A percentile compares a stretch with the other conserved stretches of the same genome.
These are phyloP conservation scores for Boletus fagicola DNA, from an alignment of 768 basidiomycete genomes.

Conservation along the genomic window DNA sequence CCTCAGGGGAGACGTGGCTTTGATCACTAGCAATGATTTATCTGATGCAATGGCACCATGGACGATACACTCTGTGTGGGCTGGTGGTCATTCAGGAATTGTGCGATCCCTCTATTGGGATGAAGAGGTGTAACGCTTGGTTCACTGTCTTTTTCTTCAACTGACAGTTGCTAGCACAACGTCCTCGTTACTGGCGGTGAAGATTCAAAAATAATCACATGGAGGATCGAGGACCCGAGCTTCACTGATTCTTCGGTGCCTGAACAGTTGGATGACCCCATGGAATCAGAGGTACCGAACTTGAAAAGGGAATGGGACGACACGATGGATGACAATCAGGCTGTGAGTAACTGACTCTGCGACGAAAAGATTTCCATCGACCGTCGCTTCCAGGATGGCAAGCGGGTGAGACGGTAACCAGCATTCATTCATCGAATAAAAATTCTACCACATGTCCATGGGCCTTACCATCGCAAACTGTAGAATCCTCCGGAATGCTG, in stretches of 20 bases:
- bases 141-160: neutral
- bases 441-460: neutral
- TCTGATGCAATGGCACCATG: constrained; percentile 42
- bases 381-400: constrained; percentile 15
- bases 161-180: constrained; percentile 33
- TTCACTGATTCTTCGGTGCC: neutral
- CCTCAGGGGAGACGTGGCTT: constrained; percentile 55
- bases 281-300: constrained; percentile 9
- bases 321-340: constrained; percentile 11
- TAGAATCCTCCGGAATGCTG: neutral
- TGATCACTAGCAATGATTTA: constrained; percentile 47
- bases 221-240: constrained; percentile 30
- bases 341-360: constrained; percentile 14
- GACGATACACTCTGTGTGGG: constrained; percentile 52
- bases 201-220: constrained; percentile 46
- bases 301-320: constrained; percentile 29
- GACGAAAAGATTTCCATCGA: neutral
- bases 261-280: constrained; percentile 8
- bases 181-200: constrained; percentile 50
- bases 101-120: constrained; percentile 59
- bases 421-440: neutral
- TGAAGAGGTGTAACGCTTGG: constrained; percentile 39
- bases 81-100: constrained; percentile 53
- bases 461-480: neutral
- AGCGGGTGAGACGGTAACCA: constrained; percentile 20